A percentile compares a stretch with the other conserved stretches of the same genome.
phyloP scores from a whole-genome alignment of 1,284 basidiomycete genomes.

The Thelephora terrestris region DNA sequence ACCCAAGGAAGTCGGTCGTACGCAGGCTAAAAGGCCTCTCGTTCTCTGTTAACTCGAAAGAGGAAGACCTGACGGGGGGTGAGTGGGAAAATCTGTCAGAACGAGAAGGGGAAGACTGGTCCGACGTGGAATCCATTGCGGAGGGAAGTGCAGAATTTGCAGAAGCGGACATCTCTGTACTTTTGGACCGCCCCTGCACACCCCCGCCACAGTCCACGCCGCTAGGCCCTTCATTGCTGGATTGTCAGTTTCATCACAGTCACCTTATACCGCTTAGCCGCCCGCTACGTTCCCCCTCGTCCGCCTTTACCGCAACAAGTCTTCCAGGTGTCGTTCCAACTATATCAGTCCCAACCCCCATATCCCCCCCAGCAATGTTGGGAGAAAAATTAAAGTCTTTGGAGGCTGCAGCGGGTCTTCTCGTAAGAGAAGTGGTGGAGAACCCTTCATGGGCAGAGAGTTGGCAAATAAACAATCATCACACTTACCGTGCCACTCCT shows the following conservation, averaged over 20 bases:
- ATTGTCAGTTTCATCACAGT: slow-evolving; percentile 53
- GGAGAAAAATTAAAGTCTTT: slow-evolving; percentile 56
- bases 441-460: slow-evolving; percentile 55
- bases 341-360: slow-evolving; percentile 61
- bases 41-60: slow-evolving; percentile 27
- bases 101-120: slow-evolving; percentile 19
- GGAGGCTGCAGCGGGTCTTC: slow-evolving; percentile 49
- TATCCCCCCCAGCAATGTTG: slow-evolving; percentile 60
- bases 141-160: slow-evolving; percentile 28
- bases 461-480: slow-evolving; percentile 41
- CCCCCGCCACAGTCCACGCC: slow-evolving; percentile 62
- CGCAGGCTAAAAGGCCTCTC: slow-evolving; percentile 47
- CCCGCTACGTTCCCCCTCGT: slow-evolving; percentile 45
- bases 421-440: slow-evolving; percentile 59
- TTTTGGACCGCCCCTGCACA: slow-evolving; percentile 47
- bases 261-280: slow-evolving; percentile 47
- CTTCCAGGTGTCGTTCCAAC: slow-evolving; percentile 31
- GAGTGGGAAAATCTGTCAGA: slow-evolving; percentile 35
- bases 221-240: slow-evolving; percentile 50
- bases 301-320: slow-evolving; percentile 32
- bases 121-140: slow-evolving; percentile 30
- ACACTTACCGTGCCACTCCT: slow-evolving; percentile 14
- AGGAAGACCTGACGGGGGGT: slow-evolving; percentile 20
- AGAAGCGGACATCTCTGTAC: slow-evolving; percentile 19
- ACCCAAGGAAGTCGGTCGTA: slow-evolving; percentile 57